Evolutionary conservation across 116 monocot genomes (phyloP), one percentile per base, ranked within the genome.

Genomic region (Trichopus zeylanicus): DNA sequence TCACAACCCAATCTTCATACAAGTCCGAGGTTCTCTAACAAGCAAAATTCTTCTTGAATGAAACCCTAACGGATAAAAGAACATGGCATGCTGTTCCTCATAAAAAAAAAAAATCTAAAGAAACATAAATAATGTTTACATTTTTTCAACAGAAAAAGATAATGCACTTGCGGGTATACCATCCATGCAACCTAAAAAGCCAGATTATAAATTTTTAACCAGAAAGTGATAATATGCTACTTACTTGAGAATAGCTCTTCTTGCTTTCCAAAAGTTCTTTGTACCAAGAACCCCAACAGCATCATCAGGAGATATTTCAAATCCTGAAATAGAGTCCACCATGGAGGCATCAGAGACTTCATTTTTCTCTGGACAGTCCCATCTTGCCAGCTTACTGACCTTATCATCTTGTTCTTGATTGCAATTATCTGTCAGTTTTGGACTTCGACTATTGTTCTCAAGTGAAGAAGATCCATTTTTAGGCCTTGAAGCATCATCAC

Each of bases 191-290:
- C 42, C 12, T 15, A 39, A 6, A n/a, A n/a, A n/a, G n/a, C 6
- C 39, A 39, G 39, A 39, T 39, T 37, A 13, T 37, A 37, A 13
- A 37, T 3, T 37, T 13, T 37, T 37, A 9, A 1, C 7, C 35
- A 37, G 35, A 1, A 42, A 12, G 42, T 13, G 42, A n/a, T 2
- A 42, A 2, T 42, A 42, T 13, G 42, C 1, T 31, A 76, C 86
- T 86, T 81, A 90, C 95, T 90, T 82, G 60, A 77, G 55, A 55
- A 97, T 90, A 35, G 86, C 84, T 57, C 87, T 78, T 68, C 95
- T 81, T 24, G 91, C 86, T 70, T 90, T 97, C 91, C 90, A 90
- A 55, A 97, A 97, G 19, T 87, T 78, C 56, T 90, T 97, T 28
- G 77, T 70, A 60, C 95, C 95, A 62, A 97, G 87, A 53, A 70